phyloP scores from a whole-genome alignment of 2,329 filamentous ascomycete genomes.

The Nannizziopsis barbatae region DNA sequence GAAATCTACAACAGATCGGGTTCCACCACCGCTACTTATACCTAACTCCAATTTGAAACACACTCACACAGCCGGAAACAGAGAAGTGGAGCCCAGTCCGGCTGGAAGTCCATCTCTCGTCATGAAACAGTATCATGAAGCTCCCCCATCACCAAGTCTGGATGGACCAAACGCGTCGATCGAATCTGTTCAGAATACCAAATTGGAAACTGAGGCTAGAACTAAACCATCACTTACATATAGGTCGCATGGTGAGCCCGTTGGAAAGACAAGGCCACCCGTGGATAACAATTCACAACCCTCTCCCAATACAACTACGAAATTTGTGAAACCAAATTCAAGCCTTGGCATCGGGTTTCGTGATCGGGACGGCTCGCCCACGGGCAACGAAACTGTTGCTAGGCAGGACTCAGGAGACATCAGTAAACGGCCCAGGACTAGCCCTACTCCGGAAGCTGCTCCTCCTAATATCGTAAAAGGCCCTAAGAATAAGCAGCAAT shows the following conservation, averaged over 20 bases:
- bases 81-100: slow-evolving; percentile 43
- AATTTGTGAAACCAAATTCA: slow-evolving; percentile 16
- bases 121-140: slow-evolving; percentile 69
- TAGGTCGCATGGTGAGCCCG: neutral
- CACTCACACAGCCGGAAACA: slow-evolving; percentile 14
- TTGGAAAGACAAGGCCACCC: neutral
- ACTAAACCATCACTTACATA: neutral
- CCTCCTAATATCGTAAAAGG: neutral
- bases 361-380: slow-evolving; percentile 24
- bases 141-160: slow-evolving; percentile 18
- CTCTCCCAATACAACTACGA: neutral
- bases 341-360: slow-evolving; percentile 20
- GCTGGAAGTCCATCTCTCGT: slow-evolving; percentile 72
- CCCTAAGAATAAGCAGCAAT: neutral
- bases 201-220: slow-evolving; percentile 3
- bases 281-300: neutral
- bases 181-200: neutral
- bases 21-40: slow-evolving; percentile 47
- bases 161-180: slow-evolving; percentile 19
- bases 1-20: slow-evolving; percentile 62
- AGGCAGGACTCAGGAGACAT: slow-evolving; percentile 11
- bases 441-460: slow-evolving; percentile 15
- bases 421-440: slow-evolving; percentile 18
- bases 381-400: slow-evolving; percentile 25
- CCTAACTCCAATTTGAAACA: slow-evolving; percentile 33